Base-by-base conservation (phyloP, 2,329 filamentous ascomycete species). In the Pseudogymnoascus sp. region DNA sequence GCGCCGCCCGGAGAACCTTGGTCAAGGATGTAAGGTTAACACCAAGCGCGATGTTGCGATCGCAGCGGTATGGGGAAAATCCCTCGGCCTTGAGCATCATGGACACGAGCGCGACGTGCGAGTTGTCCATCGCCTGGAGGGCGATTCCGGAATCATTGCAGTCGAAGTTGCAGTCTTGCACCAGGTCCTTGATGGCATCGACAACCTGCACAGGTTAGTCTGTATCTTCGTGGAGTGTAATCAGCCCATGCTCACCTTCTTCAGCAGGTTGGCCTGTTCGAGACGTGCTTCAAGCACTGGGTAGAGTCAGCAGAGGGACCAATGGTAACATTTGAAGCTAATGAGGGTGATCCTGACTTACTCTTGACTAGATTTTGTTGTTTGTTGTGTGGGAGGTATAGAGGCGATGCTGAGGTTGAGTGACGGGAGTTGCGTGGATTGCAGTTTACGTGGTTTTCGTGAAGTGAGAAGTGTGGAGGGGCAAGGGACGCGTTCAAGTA, bases 141-240 rank as follows among this genome's bases (percentile, higher is more conserved):
- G 93, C 92, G 73, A 99, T 94, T 66, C 94, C 94, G 61, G 91
- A 93, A 83, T 99, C 95, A 88, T 97, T 99, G 88, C 95, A 99
- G 83, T 99, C 94, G 80, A 99, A 99, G 80, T 99, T 99, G 87
- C 94, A 99, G 80, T 99, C 94, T 78, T 97, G 94, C 61, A 99
- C 94, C 60, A 99, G 87, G 73, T 99, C 94, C 79, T 97, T 97
- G 87, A 99, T 97, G 71, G 95, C 91, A 75, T 99, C 95, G 72
- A 99, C 92, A 66, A 97, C 90, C 92, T 96, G 69, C 31, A 65
- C 45, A 60, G 13, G 59, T 73, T 62, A 73, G 69, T 61, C 67
- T 52, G 27, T 55, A 61, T 31, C 18, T 25, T 18, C 25, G 27
- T 52, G 40, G 29, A 7, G 21, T 21, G 27, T 55, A 21, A 37